Evolutionary conservation across 331 rosid species (phyloP).

Genomic region (Arachis monticola): DNA sequence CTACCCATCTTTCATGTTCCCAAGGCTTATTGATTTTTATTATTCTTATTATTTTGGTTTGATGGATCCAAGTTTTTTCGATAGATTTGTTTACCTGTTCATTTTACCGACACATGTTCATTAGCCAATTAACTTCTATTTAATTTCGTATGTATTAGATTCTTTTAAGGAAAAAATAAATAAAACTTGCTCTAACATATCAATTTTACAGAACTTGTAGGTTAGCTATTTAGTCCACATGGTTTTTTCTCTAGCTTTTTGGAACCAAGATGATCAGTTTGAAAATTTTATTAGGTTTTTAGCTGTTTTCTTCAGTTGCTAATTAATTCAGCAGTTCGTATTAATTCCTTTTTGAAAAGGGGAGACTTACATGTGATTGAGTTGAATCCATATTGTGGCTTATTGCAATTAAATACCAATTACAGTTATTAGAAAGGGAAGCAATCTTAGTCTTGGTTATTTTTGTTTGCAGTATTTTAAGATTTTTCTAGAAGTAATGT

Average conservation of each 20-base stretch:
- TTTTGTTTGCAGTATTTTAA: slow-evolving; percentile 32
- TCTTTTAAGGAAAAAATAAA: neutral
- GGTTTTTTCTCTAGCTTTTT: neutral
- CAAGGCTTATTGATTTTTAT: neutral
- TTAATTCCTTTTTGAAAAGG: neutral
- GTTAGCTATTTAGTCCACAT: neutral
- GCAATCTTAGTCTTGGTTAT: slow-evolving; percentile 21
- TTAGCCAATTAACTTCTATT: neutral
- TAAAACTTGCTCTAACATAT: neutral
- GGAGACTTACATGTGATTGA: slow-evolving; percentile 27
- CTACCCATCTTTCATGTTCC: neutral
- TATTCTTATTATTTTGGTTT: neutral
- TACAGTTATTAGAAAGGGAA: slow-evolving; percentile 30
- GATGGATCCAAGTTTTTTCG: neutral
- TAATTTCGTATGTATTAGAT: neutral
- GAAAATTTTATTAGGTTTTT: neutral
- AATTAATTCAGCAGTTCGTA: slow-evolving; percentile 1
- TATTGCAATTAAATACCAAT: slow-evolving; percentile 26
- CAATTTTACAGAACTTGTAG: neutral
- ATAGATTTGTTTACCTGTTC: neutral
- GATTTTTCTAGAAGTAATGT: slow-evolving; percentile 10
- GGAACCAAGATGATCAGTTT: neutral
- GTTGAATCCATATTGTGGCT: slow-evolving; percentile 21
- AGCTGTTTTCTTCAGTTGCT: neutral
- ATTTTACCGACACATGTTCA: neutral